Evolutionary conservation across 106 monocot species (phyloP).

Genomic region (Agapanthus africanus): DNA sequence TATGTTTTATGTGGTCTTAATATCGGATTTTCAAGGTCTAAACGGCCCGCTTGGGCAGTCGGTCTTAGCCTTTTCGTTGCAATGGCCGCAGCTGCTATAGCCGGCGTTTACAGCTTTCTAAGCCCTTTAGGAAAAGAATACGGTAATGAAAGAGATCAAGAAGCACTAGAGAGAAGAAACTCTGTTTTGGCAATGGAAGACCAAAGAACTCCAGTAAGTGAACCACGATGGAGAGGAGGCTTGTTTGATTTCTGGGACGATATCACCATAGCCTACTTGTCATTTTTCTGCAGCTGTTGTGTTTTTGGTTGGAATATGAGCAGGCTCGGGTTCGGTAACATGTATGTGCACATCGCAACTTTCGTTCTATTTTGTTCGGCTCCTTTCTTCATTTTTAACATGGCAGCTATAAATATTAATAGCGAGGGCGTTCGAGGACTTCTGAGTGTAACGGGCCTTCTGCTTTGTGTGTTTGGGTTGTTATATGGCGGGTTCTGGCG

Average conservation of each 20-base stretch:
- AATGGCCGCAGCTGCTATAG: slow-evolving; percentile 10
- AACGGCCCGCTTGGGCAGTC: slow-evolving; percentile 9
- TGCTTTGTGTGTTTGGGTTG: slow-evolving; percentile 17
- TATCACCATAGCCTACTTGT: slow-evolving; percentile 12
- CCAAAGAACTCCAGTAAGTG: not conserved
- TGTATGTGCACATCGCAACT: slow-evolving; percentile 12
- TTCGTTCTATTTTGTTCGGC: slow-evolving; percentile 19
- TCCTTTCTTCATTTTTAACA: slow-evolving; percentile 21
- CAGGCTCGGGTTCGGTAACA: slow-evolving; percentile 20
- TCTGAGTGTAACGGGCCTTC: slow-evolving; percentile 8
- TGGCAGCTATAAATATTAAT: slow-evolving; percentile 17
- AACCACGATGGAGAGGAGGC: slow-evolving; percentile 13
- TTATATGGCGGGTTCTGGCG: slow-evolving; percentile 22
- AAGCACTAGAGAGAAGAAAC: slow-evolving; percentile 5
- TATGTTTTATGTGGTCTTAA: slow-evolving; percentile 18
- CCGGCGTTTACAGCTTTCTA: slow-evolving; percentile 13
- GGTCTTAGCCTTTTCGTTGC: slow-evolving; percentile 4
- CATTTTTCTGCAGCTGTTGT: slow-evolving; percentile 16
- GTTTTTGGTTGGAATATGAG: slow-evolving; percentile 23
- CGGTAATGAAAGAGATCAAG: slow-evolving; percentile 8
- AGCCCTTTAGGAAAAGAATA: slow-evolving; percentile 21
- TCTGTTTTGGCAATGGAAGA: slow-evolving; percentile 4
- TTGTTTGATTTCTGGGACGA: slow-evolving; percentile 21
- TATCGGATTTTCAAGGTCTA: slow-evolving; percentile 13
- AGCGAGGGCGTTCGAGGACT: slow-evolving; percentile 11